Conservation (phyloP, 805 yeast species). For the Spathaspora gorwiae region DNA sequence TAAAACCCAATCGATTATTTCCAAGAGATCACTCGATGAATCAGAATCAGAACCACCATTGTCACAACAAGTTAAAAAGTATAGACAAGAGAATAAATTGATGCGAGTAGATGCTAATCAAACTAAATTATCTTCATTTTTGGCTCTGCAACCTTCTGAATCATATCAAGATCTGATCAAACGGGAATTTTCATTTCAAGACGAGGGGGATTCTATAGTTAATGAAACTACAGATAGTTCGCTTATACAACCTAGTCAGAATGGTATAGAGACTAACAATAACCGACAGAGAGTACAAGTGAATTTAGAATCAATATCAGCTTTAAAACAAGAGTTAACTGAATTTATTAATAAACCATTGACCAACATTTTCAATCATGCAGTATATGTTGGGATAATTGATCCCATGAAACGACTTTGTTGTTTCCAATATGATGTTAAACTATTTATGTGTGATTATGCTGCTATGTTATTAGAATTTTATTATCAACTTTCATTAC, state of each 20-base stretch:
- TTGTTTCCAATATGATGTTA: constrained; percentile 81
- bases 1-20: constrained; percentile 52
- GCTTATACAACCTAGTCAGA: not conserved
- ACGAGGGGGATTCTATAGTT: not conserved
- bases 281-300: constrained; percentile 33
- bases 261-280: not conserved
- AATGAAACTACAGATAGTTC: not conserved
- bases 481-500: constrained; percentile 75
- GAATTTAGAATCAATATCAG: constrained; percentile 53
- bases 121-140: constrained; percentile 22
- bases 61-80: constrained; percentile 16
- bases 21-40: constrained; percentile 13
- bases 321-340: constrained; percentile 50
- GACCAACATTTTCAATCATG: constrained; percentile 63
- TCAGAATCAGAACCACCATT: not conserved
- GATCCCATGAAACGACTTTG: constrained; percentile 67
- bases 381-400: constrained; percentile 77
- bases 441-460: constrained; percentile 75
- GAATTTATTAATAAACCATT: constrained; percentile 44
- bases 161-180: constrained; percentile 2
- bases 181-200: constrained; percentile 7
- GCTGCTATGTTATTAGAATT: constrained; percentile 62
- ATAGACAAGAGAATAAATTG: constrained; percentile 58
- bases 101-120: constrained; percentile 73
- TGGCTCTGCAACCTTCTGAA: constrained; percentile 1